These are phyloP conservation scores for Iris pallida DNA, from an alignment of 116 monocot species.

Conservation along the genomic window DNA sequence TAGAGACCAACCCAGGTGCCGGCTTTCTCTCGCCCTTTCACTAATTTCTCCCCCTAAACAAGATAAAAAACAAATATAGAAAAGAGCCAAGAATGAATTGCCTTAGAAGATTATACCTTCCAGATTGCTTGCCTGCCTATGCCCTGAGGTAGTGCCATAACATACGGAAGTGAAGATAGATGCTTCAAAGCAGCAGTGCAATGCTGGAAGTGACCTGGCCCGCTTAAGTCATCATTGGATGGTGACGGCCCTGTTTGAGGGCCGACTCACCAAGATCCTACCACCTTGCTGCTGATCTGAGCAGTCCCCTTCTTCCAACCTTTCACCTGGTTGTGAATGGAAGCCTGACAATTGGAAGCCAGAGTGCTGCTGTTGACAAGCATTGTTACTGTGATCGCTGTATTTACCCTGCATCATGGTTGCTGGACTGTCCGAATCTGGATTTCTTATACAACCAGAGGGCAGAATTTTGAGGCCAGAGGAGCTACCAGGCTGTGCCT, in stretches of 20 bases:
- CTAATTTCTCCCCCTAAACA: neutral
- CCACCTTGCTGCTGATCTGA: conserved; percentile 29
- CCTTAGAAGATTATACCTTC: conserved; percentile 31
- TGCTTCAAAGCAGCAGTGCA: neutral
- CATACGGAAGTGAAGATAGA: too few species aligned
- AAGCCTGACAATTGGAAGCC: conserved; percentile 30
- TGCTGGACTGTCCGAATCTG: neutral
- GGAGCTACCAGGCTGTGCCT: neutral
- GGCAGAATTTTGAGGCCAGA: conserved; percentile 12
- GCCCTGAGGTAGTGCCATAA: neutral
- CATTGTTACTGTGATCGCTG: neutral
- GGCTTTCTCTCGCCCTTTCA: neutral
- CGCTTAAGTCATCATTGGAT: conserved; percentile 22
- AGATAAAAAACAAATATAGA: neutral
- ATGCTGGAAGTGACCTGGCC: neutral
- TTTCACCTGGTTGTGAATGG: conserved; percentile 27
- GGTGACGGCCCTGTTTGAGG: conserved; percentile 45
- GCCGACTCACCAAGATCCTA: conserved; percentile 33
- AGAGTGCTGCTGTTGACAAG: conserved; percentile 10
- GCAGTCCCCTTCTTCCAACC: conserved; percentile 44
- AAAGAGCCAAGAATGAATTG: conserved; percentile 95
- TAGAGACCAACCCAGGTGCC: neutral
- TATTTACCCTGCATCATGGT: conserved; percentile 1
- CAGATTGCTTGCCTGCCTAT: neutral
- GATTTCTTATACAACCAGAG: conserved; percentile 11